These are phyloP conservation scores for Solanum clarkiae DNA, from an alignment of 257 asterid species.

Conservation along the genomic window DNA sequence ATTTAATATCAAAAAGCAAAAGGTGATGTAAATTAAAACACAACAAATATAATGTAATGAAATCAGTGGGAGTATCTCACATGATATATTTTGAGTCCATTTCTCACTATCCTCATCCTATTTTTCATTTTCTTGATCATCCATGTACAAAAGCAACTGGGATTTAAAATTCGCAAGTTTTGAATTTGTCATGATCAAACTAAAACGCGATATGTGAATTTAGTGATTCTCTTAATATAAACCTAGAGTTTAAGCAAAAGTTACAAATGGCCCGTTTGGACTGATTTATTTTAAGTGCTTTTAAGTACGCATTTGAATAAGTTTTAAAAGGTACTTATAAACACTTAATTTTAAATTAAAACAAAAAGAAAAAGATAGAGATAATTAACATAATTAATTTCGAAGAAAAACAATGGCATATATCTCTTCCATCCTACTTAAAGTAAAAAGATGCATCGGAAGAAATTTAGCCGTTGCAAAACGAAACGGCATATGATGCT, in stretches of 20 bases:
- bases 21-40: neutral
- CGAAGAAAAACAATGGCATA: neutral
- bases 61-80: neutral
- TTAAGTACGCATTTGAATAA: no score
- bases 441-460: neutral
- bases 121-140: neutral
- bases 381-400: neutral
- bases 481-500: constrained; percentile 17
- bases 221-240: neutral
- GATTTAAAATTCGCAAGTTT: neutral
- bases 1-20: neutral
- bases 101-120: neutral
- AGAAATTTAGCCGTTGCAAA: constrained; percentile 24
- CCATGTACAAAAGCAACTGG: neutral
- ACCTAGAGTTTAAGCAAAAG: neutral
- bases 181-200: no score
- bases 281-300: no score
- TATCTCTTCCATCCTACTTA: neutral
- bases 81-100: neutral
- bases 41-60: neutral
- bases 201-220: no score
- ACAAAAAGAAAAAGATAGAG: neutral
- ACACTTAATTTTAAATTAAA: no score
- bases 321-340: no score
- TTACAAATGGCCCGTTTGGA: no score